Conservation (phyloP, 1,284 basidiomycete genomes). For the Sporisorium sorghi region DNA sequence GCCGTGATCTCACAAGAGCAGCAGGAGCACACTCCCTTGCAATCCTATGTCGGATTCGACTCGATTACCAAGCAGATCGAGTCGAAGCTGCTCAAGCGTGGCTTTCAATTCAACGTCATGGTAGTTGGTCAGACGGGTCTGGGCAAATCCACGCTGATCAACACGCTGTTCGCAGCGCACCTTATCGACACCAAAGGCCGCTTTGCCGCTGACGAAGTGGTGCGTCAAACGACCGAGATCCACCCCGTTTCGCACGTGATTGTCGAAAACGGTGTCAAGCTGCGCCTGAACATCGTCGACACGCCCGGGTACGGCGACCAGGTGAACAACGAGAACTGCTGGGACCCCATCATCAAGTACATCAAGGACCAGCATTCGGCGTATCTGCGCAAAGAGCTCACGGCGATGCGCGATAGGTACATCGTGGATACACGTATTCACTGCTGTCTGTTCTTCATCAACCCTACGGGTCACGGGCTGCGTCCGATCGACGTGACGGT, state of each 20-base stretch:
- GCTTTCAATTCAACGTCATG: conserved; percentile 90
- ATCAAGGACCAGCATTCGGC: conserved; percentile 99
- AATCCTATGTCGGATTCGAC: conserved; percentile 70
- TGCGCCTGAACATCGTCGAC: conserved; percentile 97
- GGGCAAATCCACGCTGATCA: conserved; percentile 97
- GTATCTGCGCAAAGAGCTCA: conserved; percentile 97
- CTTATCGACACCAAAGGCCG: conserved; percentile 97
- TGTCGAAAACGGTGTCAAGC: conserved; percentile 92
- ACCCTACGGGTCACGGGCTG: conserved; percentile 71
- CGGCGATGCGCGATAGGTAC: conserved; percentile 97
- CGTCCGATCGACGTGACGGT: conserved; percentile 89
- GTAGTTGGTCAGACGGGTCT: conserved; percentile 89
- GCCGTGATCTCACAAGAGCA: conserved; percentile 31
- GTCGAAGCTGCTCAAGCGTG: conserved; percentile 98
- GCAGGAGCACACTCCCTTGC: conserved; percentile 64
- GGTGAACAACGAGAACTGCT: conserved; percentile 99
- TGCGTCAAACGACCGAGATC: conserved; percentile 95
- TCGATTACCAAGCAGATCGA: conserved; percentile 95
- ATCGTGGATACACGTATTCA: conserved; percentile 98
- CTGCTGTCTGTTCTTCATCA: conserved; percentile 98
- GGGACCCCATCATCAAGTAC: conserved; percentile 98
- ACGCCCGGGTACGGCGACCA: conserved; percentile 99
- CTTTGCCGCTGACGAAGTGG: conserved; percentile 83
- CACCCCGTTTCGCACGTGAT: conserved; percentile 95
- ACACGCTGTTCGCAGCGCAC: conserved; percentile 98